Base-by-base conservation (phyloP, 192 early-diverging fungal species). In the Coemansia sp. region DNA sequence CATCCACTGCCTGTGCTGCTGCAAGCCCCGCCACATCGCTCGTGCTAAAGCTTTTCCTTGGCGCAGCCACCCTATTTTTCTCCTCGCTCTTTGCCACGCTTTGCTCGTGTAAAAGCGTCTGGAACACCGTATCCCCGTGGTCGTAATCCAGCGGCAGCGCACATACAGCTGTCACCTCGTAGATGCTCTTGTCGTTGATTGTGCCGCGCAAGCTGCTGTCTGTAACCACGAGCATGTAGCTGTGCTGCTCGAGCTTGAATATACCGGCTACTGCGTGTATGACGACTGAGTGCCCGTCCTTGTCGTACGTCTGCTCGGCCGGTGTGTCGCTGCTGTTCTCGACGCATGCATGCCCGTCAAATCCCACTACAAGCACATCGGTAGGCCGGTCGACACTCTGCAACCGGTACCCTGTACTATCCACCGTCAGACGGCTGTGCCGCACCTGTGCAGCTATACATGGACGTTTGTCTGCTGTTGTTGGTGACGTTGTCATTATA, bases 161-260 rank as follows among this genome's bases (percentile, higher is more conserved):
- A 2, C 25, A 43, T 5, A 71, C 69, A 5, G 54, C 48, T 1
- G 45, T 42, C 14, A 62, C 50, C 50, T 78, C 69, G 24, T 68
- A 78, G 2, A 72, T 43, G 21, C 48, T 32, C 23, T 62, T 61
- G 5, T 62, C 65, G 6, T 47, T 47, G 18, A 78, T 47, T 48
- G 58, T 54, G 21, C 75, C 75, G 21, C 65, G 69, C 7, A 31
- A 50, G 21, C 52, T 58, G 49, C 75, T 72, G 29, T 59, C 61
- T 4, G 62, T 69, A 22, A 54, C 61, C n/a, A 71, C 65, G 2
- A 78, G 62, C n/a, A 69, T 23, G 33, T 78, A 78, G 42, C 56
- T 54, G 40, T 47, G 42, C 9, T 59, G 58, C 25, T 78, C 62
- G 3, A 78, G 61, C 12, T 54, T 42, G 54, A 78, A 68, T 23